Conservation (phyloP, 495 filamentous ascomycete species). For the Oleoguttula mirabilis region DNA sequence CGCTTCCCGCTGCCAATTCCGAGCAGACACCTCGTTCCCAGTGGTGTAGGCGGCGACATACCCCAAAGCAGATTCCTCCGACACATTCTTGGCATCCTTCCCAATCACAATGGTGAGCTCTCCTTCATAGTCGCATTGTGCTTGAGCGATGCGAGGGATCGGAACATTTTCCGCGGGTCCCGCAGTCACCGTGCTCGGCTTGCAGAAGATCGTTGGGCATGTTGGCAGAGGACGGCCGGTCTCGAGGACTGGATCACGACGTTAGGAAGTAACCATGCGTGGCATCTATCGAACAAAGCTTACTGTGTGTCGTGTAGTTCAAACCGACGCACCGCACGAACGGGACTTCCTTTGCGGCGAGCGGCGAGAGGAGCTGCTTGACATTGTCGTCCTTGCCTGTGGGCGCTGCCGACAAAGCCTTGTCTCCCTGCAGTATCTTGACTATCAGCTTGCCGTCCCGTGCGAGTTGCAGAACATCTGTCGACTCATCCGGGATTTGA, state of each 20-base stretch:
- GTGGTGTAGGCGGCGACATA: constrained; percentile 39
- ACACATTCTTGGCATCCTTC: constrained; percentile 35
- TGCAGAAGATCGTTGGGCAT: constrained; percentile 42
- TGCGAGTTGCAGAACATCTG: constrained; percentile 32
- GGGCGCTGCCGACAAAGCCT: constrained; percentile 1
- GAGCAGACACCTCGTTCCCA: constrained; percentile 40
- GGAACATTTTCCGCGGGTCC: constrained; percentile 33
- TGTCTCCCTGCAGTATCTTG: constrained; percentile 15
- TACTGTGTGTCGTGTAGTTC: constrained; percentile 30
- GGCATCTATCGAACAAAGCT: background rate
- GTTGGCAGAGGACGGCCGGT: constrained; percentile 36
- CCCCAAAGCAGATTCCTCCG: constrained; percentile 29
- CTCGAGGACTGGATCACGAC: constrained; percentile 44
- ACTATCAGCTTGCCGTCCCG: constrained; percentile 19
- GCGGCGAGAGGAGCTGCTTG: constrained; percentile 23
- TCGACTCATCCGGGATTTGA: constrained; percentile 33
- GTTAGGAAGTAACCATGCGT: too few species aligned
- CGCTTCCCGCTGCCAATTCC: constrained; percentile 36
- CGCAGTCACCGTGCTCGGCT: constrained; percentile 34
- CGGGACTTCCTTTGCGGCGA: constrained; percentile 21
- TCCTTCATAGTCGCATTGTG: constrained; percentile 40
- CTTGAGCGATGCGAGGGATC: constrained; percentile 39
- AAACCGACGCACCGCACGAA: constrained; percentile 27
- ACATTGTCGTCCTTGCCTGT: constrained; percentile 20
- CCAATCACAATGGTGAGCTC: constrained; percentile 40